These are phyloP conservation scores for Mortierella sp. DNA, from an alignment of 371 early-diverging fungal species.

Conservation along the genomic window DNA sequence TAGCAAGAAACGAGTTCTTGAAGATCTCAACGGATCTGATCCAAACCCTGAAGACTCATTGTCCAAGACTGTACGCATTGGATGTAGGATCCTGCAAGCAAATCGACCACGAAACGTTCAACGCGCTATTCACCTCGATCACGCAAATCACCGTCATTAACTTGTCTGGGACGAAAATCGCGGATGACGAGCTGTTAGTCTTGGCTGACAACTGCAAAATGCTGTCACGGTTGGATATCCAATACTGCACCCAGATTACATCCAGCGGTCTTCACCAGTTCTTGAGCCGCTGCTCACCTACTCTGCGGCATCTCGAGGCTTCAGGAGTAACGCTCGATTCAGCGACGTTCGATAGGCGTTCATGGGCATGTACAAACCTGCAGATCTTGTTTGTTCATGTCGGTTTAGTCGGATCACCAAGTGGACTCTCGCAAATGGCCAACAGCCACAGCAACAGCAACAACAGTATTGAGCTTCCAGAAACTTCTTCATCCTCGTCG, in stretches of 20 bases:
- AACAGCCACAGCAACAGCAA: background rate
- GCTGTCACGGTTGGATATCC: slow-evolving; percentile 38
- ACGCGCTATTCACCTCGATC: slow-evolving; percentile 17
- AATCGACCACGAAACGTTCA: slow-evolving; percentile 20
- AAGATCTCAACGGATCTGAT: slow-evolving; percentile 7
- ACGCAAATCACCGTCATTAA: slow-evolving; percentile 33
- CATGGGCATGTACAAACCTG: slow-evolving; percentile 44
- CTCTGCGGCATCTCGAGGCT: slow-evolving; percentile 38
- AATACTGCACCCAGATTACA: slow-evolving; percentile 41
- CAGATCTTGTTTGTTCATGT: slow-evolving; percentile 44
- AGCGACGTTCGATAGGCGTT: slow-evolving; percentile 22
- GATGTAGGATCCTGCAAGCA: slow-evolving; percentile 47
- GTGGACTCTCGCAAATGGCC: background rate
- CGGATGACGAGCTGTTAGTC: slow-evolving; percentile 22
- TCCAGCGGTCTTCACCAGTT: slow-evolving; percentile 37
- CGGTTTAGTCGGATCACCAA: slow-evolving; percentile 32
- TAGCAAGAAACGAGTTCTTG: slow-evolving; percentile 41
- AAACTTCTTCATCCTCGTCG: background rate
- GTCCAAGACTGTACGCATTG: slow-evolving; percentile 44
- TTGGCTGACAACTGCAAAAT: slow-evolving; percentile 38
- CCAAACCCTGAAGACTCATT: slow-evolving; percentile 11
- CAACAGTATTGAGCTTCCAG: background rate
- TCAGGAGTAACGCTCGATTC: slow-evolving; percentile 43
- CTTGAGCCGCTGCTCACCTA: slow-evolving; percentile 19
- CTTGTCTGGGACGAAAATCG: slow-evolving; percentile 33